Base-by-base conservation (phyloP, 2,329 filamentous ascomycete genomes). In the Xylaria polymorpha region DNA sequence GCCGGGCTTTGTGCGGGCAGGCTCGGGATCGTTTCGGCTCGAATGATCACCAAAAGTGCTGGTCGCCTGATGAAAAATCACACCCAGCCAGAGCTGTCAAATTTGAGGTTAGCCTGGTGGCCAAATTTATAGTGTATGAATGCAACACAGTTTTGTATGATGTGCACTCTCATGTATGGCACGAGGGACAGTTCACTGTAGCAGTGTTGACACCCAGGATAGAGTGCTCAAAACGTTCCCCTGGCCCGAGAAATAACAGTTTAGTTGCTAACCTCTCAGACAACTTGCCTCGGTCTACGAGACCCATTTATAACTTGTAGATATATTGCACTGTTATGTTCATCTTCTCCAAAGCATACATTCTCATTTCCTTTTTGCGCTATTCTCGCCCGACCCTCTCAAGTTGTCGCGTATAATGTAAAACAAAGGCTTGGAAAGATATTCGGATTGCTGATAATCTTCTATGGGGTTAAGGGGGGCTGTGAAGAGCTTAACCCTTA, bases 21-120 rank as follows among this genome's bases (percentile, higher is more conserved):
- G 37, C 37, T 60, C 63, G 56, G 63, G 22, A 60, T 65, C n/a
- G 63, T 53, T 43, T 48, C 62, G 62, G 62, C 62, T 64, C 25
- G 43, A 59, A 58, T 25, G 53, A 64, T n/a, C 35, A 35, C 22
- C 18, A 29, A 39, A 15, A 39, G 37, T 14, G 51, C 14, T 51
- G 4, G 25, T 53, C 50, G 15, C 18, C 50, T 53, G 50, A 53
- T 35, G 25, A 25, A 35, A n/a, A 53, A 53, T 18, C 29, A n/a
- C n/a, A 12, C 20, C 18, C 18, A 7, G 8, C 5, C n/a, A 44
- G 44, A 22, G 7, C 22, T 53, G 46, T 50, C 46, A 20, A 29
- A n/a, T 35, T 14, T 15, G 25, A 10, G 25, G 48, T 51, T 32
- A 15, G 48, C 48, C 48, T 51, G 18, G 6, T 12, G 12, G 18